Evolutionary conservation across 306 rosid genomes (phyloP).

Genomic region (Crotalaria pallida): DNA sequence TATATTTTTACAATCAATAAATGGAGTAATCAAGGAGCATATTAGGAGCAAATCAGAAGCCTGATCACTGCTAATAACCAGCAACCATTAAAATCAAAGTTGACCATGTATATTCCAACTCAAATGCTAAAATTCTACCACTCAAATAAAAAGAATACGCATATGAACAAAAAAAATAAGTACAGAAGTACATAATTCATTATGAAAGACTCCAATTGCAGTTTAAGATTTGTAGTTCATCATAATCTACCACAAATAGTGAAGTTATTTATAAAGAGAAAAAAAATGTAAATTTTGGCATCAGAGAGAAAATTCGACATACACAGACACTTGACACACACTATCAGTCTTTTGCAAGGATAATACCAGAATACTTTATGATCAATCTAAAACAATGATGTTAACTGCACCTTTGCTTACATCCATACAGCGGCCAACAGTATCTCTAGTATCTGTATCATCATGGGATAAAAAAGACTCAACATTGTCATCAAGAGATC

Average conservation of each 20-base stretch:
- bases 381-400: conserved; percentile 22
- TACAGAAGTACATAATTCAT: neutral
- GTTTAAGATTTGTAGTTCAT: neutral
- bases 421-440: conserved; percentile 91
- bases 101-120: neutral
- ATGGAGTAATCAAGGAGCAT: neutral
- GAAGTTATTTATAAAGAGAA: neutral
- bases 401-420: conserved; percentile 84
- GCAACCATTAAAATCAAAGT: neutral
- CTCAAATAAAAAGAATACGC: neutral
- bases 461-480: conserved; percentile 99
- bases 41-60: neutral
- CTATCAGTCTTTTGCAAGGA: neutral
- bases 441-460: conserved; percentile 87
- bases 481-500: conserved; percentile 91
- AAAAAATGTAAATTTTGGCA: neutral
- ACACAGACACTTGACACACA: neutral
- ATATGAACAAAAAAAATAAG: neutral
- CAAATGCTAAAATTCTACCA: neutral
- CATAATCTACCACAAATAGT: neutral
- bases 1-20: neutral
- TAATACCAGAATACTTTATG: neutral
- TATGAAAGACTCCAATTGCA: neutral
- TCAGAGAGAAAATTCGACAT: neutral
- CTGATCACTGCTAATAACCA: neutral